Conservation (phyloP, 352 stramenopile species). For the Thalassiosira ordinaria region DNA sequence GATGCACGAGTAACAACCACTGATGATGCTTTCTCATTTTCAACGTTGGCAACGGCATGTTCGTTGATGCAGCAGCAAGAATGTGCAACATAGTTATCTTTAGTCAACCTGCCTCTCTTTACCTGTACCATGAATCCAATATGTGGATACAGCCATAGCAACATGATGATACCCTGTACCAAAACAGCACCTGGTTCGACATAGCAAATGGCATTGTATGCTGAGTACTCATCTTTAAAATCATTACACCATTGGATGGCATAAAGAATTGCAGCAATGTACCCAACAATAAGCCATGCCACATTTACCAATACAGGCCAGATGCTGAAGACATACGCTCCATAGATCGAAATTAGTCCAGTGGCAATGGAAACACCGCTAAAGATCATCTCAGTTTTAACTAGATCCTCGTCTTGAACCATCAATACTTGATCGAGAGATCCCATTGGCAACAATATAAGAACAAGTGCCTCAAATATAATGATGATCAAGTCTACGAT, state of each 20-base stretch:
- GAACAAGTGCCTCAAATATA: constrained; percentile 1
- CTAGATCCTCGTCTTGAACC: neutral
- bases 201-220: neutral
- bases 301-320: constrained; percentile 15
- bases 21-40: neutral
- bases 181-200: neutral
- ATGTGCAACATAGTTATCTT: neutral
- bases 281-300: constrained; percentile 16
- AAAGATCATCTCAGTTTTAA: constrained; percentile 14
- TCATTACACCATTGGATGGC: neutral
- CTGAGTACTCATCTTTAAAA: neutral
- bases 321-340: constrained; percentile 11
- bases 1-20: neutral
- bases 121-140: constrained; percentile 5
- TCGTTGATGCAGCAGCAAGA: neutral
- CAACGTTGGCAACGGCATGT: neutral
- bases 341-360: constrained; percentile 3
- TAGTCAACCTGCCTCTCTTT: neutral
- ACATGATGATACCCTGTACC: neutral
- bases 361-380: neutral
- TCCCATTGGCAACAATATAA: neutral
- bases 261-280: neutral
- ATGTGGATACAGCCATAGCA: constrained; percentile 8
- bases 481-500: constrained; percentile 10
- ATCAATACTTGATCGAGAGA: neutral